Evolutionary conservation across 176 grass and related monocot species (phyloP).

Genomic region (Oryza brachyantha): DNA sequence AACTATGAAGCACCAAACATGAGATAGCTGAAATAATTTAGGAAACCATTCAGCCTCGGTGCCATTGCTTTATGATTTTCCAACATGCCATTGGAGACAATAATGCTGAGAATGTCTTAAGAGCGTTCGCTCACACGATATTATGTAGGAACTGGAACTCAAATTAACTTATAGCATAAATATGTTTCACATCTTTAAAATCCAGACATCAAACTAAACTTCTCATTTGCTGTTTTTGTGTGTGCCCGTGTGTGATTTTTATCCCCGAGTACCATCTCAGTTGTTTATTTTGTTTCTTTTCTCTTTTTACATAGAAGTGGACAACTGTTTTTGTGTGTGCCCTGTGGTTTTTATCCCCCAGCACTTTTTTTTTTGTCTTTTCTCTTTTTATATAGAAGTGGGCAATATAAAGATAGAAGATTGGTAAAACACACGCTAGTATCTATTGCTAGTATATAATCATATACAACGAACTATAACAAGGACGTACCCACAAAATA

Average conservation of each 20-base stretch:
- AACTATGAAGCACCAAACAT: no score
- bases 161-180: not conserved
- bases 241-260: not conserved
- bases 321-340: not conserved
- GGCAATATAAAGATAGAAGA: not conserved
- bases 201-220: not conserved
- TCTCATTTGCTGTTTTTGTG: not conserved
- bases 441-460: constrained; percentile 21
- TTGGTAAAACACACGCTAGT: not conserved
- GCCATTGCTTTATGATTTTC: not conserved
- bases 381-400: not conserved
- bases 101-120: not conserved
- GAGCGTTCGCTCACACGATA: not conserved
- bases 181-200: not conserved
- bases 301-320: not conserved
- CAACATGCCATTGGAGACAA: not conserved
- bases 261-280: not conserved
- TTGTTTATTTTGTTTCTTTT: not conserved
- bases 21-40: no score
- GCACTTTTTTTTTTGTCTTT: not conserved
- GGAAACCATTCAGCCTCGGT: not conserved
- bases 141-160: not conserved
- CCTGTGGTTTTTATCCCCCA: not conserved
- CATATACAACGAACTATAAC: constrained; percentile 28
- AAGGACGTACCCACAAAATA: constrained; percentile 25